Evolutionary conservation across 1,284 basidiomycete genomes (phyloP).

Genomic region (Hypsizygus ulmarius): DNA sequence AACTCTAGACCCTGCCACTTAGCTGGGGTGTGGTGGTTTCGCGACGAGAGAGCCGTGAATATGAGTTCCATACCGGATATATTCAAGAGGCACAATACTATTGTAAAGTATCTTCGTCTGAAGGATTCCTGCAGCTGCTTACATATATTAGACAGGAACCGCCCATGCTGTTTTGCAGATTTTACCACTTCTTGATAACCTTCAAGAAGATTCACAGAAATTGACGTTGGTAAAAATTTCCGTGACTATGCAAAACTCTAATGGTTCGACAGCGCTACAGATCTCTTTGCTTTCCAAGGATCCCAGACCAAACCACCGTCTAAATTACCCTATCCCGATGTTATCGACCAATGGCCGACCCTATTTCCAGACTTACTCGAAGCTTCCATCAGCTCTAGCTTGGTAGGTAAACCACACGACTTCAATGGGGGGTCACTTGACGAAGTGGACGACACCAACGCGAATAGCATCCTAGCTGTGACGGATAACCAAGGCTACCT

Average conservation of each 20-base stretch:
- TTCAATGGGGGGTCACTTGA: constrained; percentile 39
- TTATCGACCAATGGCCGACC: constrained; percentile 67
- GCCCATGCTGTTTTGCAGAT: constrained; percentile 66
- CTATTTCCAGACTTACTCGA: constrained; percentile 51
- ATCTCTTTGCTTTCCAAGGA: constrained; percentile 76
- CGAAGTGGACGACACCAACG: constrained; percentile 53
- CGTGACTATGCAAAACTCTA: constrained; percentile 15
- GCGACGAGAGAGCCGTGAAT: constrained; percentile 40
- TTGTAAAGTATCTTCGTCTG: constrained; percentile 39
- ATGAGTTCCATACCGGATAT: constrained; percentile 65
- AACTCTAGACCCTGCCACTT: constrained; percentile 30
- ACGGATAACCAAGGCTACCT: constrained; percentile 56
- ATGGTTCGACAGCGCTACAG: constrained; percentile 51
- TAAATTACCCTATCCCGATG: constrained; percentile 47
- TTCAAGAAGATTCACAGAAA: constrained; percentile 61
- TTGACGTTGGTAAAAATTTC: constrained; percentile 47
- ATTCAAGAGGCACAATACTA: constrained; percentile 61
- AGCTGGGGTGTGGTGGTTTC: constrained; percentile 70
- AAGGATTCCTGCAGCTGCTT: constrained; percentile 6
- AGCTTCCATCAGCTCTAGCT: constrained; percentile 55
- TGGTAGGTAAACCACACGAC: constrained; percentile 29
- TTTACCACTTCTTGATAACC: constrained; percentile 66
- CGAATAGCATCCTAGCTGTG: constrained; percentile 60
- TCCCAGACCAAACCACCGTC: constrained; percentile 47
- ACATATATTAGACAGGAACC: constrained; percentile 60